A percentile compares a stretch with the other conserved stretches of the same genome.
Conservation (phyloP, 345 rosid species). For the Mangifera indica region DNA sequence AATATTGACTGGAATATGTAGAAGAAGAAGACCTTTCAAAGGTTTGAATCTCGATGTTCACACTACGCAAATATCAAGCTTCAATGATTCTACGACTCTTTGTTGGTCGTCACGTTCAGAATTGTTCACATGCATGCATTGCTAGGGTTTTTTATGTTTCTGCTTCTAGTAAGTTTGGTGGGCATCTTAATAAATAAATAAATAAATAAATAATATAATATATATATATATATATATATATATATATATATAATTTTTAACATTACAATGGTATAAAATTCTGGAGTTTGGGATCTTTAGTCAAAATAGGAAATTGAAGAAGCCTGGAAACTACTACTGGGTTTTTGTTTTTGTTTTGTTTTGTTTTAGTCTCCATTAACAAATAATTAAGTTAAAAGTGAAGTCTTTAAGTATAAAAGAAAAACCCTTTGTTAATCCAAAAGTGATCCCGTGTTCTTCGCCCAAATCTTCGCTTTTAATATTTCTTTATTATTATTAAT, state of each 20-base stretch:
- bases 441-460: conserved; percentile 31
- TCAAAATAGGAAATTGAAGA: conserved; percentile 19
- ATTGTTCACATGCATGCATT: conserved; percentile 31
- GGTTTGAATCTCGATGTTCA: conserved; percentile 17
- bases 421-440: conserved; percentile 18
- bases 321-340: conserved; percentile 1
- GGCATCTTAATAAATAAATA: too few relatives aligned
- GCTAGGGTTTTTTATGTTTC: neutral
- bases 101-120: conserved; percentile 20
- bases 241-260: neutral
- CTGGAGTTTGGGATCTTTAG: conserved; percentile 15
- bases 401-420: conserved; percentile 4
- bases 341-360: neutral
- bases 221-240: too few relatives aligned
- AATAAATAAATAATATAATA: too few relatives aligned
- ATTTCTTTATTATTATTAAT: neutral
- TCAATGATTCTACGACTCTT: conserved; percentile 25
- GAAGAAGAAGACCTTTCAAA: neutral
- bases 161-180: neutral
- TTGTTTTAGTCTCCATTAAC: neutral
- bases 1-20: neutral
- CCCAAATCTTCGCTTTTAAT: conserved; percentile 30
- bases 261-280: neutral
- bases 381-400: conserved; percentile 10
- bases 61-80: neutral